Base-by-base conservation (phyloP, 495 filamentous ascomycete genomes). In the Niebla homalea region DNA sequence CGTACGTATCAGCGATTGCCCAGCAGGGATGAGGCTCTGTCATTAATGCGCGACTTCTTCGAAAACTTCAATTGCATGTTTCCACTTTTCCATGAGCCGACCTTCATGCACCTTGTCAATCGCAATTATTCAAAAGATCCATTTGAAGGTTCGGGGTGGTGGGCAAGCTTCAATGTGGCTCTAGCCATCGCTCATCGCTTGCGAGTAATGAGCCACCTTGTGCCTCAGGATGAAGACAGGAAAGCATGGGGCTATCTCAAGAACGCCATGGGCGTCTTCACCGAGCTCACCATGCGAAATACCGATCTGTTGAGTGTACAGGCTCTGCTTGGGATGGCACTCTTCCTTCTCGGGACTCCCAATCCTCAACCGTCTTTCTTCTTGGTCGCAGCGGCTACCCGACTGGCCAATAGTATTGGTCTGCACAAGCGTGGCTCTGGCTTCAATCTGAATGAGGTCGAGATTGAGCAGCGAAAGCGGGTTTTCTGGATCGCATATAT, bases 51-150 rank as follows among this genome's bases (percentile, higher is more conserved):
- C 63, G 92, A 98, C 61, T 98, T 80, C 62, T 98, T 98, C 58
- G 85, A 89, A 60, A 94, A 95, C 64, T 96, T 98, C 72, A 98
- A 98, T 68, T 88, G 87, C 79, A 86, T 96, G 77, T 94, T 97
- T 62, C 92, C 92, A 40, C 73, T 98, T 3, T 98, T 94, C 62
- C 92, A 98, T 62, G 88, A 96, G 64, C 88, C 90, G 14, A 96
- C 92, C 0, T 98, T 98, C 60, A 95, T 96, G 85, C 87, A 94
- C 60, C 69, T 97, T 14, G 87, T 96, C 19, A 87, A 95, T 56
- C 79, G 82, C 54, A 89, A 97, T 58, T 98, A 96, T 66, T 89
- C 89, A 15, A 69, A 74, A 35, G 83, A 94, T 58, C 92, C 90
- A n/a, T 95, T 94, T 57, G 85, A 90, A 62, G 88, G 89, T 36